phyloP scores from a whole-genome alignment of 768 basidiomycete species.

The Tephrocybe sp. region DNA sequence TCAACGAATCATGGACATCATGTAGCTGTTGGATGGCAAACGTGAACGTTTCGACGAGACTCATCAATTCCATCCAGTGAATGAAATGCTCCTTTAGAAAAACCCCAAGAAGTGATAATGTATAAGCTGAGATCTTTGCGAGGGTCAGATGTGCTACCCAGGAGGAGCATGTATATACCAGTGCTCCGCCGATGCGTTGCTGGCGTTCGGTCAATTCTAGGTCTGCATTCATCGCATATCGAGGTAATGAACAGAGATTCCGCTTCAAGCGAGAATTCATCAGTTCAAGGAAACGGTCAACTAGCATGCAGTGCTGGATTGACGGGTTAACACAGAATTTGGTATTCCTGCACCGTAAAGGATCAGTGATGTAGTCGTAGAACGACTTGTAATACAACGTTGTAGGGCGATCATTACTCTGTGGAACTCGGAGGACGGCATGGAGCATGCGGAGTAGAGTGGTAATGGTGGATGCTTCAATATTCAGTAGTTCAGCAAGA shows the following conservation, averaged over 20 bases:
- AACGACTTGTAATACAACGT: conserved; percentile 6
- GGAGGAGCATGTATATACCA: not conserved
- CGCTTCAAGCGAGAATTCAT: not conserved
- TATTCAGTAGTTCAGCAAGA: not conserved
- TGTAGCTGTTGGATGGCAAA: not conserved
- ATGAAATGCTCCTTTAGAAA: not conserved
- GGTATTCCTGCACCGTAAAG: not conserved
- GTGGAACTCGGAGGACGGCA: not conserved
- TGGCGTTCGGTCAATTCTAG: not conserved
- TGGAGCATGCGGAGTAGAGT: not conserved
- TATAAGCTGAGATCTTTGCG: not conserved
- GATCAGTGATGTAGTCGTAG: conserved; percentile 2
- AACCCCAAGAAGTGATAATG: not conserved
- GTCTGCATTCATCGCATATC: not conserved
- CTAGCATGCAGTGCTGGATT: not conserved
- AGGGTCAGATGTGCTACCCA: not conserved
- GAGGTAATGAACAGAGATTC: not conserved
- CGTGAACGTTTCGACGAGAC: not conserved
- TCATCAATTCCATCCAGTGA: conserved; percentile 1
- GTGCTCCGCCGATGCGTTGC: not conserved
- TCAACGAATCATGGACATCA: not conserved
- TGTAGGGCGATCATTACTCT: not conserved
- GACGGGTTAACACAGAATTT: not conserved
- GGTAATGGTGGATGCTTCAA: not conserved
- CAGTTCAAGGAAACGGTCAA: not conserved